These are phyloP conservation scores for Carallia pectinifolia DNA, from an alignment of 345 rosid genomes.

Conservation along the genomic window DNA sequence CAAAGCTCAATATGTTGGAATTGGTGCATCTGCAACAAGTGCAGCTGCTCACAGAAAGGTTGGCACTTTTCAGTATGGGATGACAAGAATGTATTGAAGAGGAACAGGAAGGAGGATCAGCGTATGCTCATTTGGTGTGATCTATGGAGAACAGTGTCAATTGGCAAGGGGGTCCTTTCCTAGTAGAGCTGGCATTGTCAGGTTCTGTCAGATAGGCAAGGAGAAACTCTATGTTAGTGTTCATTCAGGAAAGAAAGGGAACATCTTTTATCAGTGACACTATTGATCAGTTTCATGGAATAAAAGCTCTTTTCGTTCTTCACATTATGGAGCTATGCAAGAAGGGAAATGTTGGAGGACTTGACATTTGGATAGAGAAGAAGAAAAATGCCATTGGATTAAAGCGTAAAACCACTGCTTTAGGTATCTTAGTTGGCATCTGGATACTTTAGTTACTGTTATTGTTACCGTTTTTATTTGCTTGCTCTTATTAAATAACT, in stretches of 20 bases:
- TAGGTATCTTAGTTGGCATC: too few relatives aligned
- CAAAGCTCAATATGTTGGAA: constrained; percentile 56
- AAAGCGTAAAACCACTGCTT: too few relatives aligned
- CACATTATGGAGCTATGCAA: too few relatives aligned
- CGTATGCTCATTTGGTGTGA: not conserved
- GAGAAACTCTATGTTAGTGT: constrained; percentile 8
- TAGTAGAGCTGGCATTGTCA: not conserved
- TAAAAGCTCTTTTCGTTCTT: not conserved
- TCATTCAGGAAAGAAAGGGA: not conserved
- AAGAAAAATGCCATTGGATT: too few relatives aligned
- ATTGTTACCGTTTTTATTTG: too few relatives aligned
- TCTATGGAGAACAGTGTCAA: not conserved
- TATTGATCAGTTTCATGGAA: constrained; percentile 7
- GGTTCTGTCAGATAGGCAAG: constrained; percentile 9
- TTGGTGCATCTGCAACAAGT: constrained; percentile 42
- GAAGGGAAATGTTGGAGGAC: too few relatives aligned
- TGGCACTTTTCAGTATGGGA: constrained; percentile 69
- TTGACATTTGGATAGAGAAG: too few relatives aligned
- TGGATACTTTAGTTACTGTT: too few relatives aligned
- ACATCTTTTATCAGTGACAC: not conserved
- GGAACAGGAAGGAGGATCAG: not conserved
- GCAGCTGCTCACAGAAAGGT: constrained; percentile 61
- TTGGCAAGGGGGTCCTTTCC: too few relatives aligned
- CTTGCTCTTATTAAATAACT: too few relatives aligned
- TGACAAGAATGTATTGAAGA: constrained; percentile 65